phyloP scores from a whole-genome alignment of 352 stramenopile genomes.

The Globisporangium radiosum region DNA sequence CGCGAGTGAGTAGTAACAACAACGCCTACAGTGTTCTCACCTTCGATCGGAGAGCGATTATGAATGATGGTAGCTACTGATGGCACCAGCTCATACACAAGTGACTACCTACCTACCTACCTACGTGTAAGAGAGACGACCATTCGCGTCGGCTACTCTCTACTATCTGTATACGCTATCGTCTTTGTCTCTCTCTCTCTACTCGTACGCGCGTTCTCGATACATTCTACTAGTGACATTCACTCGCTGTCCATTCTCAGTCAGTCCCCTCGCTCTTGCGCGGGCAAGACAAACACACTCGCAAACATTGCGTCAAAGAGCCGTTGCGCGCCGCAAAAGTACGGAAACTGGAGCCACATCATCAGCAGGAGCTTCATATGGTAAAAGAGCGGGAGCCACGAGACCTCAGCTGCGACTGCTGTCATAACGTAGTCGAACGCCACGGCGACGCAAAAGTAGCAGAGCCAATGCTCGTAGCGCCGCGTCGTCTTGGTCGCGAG shows the following conservation, averaged over 20 bases:
- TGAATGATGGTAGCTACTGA: too few relatives aligned
- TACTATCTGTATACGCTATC: neutral
- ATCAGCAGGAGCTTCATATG: slow-evolving; percentile 78
- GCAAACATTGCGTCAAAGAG: slow-evolving; percentile 76
- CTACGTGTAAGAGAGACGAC: neutral
- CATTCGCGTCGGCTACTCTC: too few relatives aligned
- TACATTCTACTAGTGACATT: neutral
- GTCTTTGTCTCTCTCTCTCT: neutral
- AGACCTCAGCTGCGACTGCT: slow-evolving; percentile 40
- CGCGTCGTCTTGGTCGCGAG: slow-evolving; percentile 68
- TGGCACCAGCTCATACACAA: too few relatives aligned
- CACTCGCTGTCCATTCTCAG: too few relatives aligned
- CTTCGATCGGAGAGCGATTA: neutral
- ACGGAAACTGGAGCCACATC: slow-evolving; percentile 89
- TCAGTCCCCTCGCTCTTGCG: slow-evolving; percentile 29
- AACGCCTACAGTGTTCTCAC: neutral
- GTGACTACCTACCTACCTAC: neutral
- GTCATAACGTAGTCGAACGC: slow-evolving; percentile 65
- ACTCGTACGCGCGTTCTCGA: neutral
- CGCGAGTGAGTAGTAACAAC: neutral
- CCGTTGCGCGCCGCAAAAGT: slow-evolving; percentile 78
- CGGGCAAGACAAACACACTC: slow-evolving; percentile 64
- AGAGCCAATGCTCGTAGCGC: slow-evolving; percentile 85
- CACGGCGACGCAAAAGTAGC: slow-evolving; percentile 74
- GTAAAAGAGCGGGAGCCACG: slow-evolving; percentile 83